Evolutionary conservation across 176 grass and related monocot species (phyloP).

Genomic region (Tuctoria greenei): DNA sequence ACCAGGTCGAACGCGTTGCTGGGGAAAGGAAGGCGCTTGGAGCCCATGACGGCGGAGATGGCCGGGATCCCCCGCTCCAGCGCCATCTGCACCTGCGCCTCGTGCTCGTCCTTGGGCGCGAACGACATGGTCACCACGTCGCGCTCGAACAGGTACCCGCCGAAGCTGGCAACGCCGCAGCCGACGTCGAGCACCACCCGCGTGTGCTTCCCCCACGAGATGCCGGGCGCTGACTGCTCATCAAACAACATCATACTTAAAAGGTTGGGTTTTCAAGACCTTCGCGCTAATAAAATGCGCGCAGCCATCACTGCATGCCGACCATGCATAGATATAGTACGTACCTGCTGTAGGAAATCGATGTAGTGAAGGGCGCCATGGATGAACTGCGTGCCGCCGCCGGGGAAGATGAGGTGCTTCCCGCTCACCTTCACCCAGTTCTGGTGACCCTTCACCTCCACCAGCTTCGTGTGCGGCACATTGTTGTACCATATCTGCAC

Average conservation of each 20-base stretch:
- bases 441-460: conserved; percentile 92
- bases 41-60: conserved; percentile 96
- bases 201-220: conserved; percentile 79
- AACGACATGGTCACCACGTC: conserved; percentile 80
- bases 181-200: conserved; percentile 88
- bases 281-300: too few relatives aligned
- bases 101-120: conserved; percentile 96
- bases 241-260: too few relatives aligned
- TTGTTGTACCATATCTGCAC: conserved; percentile 86
- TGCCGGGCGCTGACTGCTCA: conserved; percentile 64
- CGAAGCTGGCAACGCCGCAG: conserved; percentile 95
- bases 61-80: conserved; percentile 86
- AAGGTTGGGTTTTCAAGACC: too few relatives aligned
- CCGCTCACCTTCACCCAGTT: conserved; percentile 98
- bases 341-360: conserved; percentile 89
- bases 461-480: conserved; percentile 92
- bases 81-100: conserved; percentile 92
- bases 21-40: conserved; percentile 82
- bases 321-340: too few relatives aligned
- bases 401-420: conserved; percentile 83
- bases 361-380: conserved; percentile 98
- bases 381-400: conserved; percentile 98
- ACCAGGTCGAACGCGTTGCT: conserved; percentile 81
- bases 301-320: too few relatives aligned
- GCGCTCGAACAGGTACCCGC: conserved; percentile 90